A percentile compares a stretch with the other conserved stretches of the same genome.
Evolutionary conservation across 2,329 filamentous ascomycete species (phyloP).

Genomic region (Aureobasidium leucospermi): DNA sequence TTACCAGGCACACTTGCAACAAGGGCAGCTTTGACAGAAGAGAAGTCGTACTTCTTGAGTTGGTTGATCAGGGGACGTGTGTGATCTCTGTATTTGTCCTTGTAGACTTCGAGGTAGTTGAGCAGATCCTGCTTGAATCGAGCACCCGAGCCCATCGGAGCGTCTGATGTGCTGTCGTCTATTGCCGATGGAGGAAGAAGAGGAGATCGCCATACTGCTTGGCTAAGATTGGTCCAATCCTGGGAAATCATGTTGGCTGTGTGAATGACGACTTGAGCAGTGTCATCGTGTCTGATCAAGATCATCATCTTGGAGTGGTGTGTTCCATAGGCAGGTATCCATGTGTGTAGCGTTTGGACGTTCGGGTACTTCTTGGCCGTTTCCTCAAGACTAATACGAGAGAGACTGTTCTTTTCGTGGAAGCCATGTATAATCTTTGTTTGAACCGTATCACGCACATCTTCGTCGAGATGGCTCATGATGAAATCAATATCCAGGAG

Average conservation of each 20-base stretch:
- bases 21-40: constrained; percentile 58
- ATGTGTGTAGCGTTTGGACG: constrained; percentile 63
- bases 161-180: background rate
- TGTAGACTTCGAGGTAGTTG: constrained; percentile 65
- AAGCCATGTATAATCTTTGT: constrained; percentile 58
- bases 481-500: constrained; percentile 57
- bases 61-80: constrained; percentile 44
- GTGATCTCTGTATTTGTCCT: constrained; percentile 41
- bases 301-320: constrained; percentile 85
- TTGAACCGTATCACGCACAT: constrained; percentile 45
- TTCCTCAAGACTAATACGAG: constrained; percentile 52
- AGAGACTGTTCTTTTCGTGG: constrained; percentile 60
- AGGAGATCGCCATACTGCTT: constrained; percentile 74
- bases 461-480: constrained; percentile 52
- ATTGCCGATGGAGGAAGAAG: constrained; percentile 56
- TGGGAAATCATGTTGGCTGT: constrained; percentile 86
- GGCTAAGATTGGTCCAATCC: constrained; percentile 84
- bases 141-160: constrained; percentile 51
- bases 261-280: constrained; percentile 72
- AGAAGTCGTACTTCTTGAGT: constrained; percentile 62
- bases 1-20: constrained; percentile 69
- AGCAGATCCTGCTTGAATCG: constrained; percentile 72
- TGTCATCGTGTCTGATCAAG: constrained; percentile 68
- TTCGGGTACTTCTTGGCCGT: constrained; percentile 57
- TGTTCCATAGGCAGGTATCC: constrained; percentile 80